Conservation (phyloP, 176 grass and related monocot species). For the sorghum (Sorghum bicolor) region Sorghum_bicolor_NCBIv3 NC_012871.2:45882001-45882500, state of each 20-base stretch:
- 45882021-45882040: neutral
- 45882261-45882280: neutral
- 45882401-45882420: neutral
- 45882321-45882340: neutral
- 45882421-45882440: neutral
- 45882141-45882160: neutral
- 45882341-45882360: neutral
- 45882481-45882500: neutral
- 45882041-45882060: neutral
- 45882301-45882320: neutral
- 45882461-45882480: neutral
- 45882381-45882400: neutral
- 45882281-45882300: neutral
- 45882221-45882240: neutral
- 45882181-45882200: slow-evolving; percentile 8
- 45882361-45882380: neutral
- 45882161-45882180: neutral
- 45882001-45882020: neutral
- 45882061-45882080: neutral
- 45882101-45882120: slow-evolving; percentile 9
- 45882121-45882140: neutral
- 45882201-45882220: neutral
- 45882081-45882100: neutral
- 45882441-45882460: neutral
- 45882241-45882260: neutral